A percentile compares a stretch with the other conserved stretches of the same genome.
Conservation (phyloP, 805 yeast species). For the Diddensiella santjacobensis region DNA sequence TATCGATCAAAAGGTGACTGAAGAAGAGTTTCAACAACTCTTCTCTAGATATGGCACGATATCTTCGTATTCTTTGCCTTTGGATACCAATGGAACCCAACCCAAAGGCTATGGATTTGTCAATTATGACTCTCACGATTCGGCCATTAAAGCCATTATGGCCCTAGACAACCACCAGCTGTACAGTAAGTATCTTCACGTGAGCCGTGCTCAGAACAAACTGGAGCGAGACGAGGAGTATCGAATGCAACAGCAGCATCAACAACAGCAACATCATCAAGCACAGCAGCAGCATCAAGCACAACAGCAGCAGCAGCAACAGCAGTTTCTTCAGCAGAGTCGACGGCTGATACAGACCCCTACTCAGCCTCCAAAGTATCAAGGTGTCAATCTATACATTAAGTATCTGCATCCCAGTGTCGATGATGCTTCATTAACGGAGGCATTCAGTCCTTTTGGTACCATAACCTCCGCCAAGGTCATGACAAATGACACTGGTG, state of each 20-base stretch:
- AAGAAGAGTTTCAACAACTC: conserved; percentile 39
- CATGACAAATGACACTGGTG: conserved; percentile 44
- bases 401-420: conserved; percentile 56
- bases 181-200: conserved; percentile 34
- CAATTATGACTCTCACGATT: conserved; percentile 42
- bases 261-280: not conserved
- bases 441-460: conserved; percentile 47
- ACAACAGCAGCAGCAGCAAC: conserved; percentile 1
- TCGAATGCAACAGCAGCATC: conserved; percentile 12
- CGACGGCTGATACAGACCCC: not conserved
- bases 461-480: conserved; percentile 45
- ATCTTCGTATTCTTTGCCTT: conserved; percentile 52
- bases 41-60: conserved; percentile 48
- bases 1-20: conserved; percentile 40
- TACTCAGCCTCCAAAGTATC: conserved; percentile 35
- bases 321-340: not conserved
- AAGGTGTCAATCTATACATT: conserved; percentile 71
- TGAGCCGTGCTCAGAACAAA: conserved; percentile 47
- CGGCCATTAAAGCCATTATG: conserved; percentile 45
- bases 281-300: not conserved
- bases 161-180: conserved; percentile 45
- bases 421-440: conserved; percentile 49
- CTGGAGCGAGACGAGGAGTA: conserved; percentile 29
- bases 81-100: conserved; percentile 26
- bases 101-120: conserved; percentile 57